Base-by-base conservation (phyloP, 805 yeast species). In the Saccharomycopsis sp. region DNA sequence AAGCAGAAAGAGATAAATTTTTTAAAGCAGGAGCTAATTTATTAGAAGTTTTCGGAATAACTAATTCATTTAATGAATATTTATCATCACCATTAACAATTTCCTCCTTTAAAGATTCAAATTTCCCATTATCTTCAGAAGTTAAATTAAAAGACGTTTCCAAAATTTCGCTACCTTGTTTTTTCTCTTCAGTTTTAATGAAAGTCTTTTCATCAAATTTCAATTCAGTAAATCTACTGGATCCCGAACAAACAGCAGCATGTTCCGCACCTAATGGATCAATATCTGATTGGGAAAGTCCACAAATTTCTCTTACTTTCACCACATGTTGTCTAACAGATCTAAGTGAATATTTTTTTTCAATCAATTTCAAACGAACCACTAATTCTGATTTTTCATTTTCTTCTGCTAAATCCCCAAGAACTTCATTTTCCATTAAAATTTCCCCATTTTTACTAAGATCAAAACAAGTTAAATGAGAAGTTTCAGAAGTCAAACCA, bases 261-360 rank as follows among this genome's bases (percentile, higher is more conserved):
- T 29, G 29, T 23, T 42, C 49, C 21, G 21, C 29, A 3, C 45
- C 41, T 25, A 69, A 57, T 10, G 69, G 59, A 25, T 63, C 62
- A 28, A 9, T 28, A 5, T 28, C 31, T 18, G 66, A 57, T 34
- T 62, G 60, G 41, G 69, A 70, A 48, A 78, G 62, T 3, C 75
- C 78, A 31, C 72, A 65, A 36, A 66, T 61, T 41, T 78, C 86
- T 55, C 94, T 73, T 36, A 77, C 70, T 44, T 72, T 72, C 37
- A 62, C 56, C 31, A 85, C 56, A 56, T 86, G 95, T 21, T 70
- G 72, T 45, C 74, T 63, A 21, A 82, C 77, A 23, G 69, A 62
- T 32, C 69, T 64, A 54, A 73, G 77, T 44, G 69, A 76, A 63
- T 84, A 84, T 1, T 78, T 64, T 39, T 66, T 69, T 42, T 72